A percentile compares a stretch with the other conserved stretches of the same genome.
phyloP scores from a whole-genome alignment of 306 rosid genomes.

The Fragaria vesca region DNA sequence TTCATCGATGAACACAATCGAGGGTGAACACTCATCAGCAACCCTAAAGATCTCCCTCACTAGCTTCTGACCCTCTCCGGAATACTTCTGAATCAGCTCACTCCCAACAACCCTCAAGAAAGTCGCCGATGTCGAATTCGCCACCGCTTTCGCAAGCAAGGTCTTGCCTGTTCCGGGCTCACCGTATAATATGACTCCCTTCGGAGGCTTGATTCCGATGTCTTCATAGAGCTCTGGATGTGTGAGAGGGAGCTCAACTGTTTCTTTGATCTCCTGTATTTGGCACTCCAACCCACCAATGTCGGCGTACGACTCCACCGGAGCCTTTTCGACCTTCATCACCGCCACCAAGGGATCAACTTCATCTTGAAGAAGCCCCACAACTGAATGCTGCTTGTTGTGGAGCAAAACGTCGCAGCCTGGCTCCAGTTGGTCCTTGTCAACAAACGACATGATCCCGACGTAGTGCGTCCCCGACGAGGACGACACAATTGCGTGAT shows the following conservation, averaged over 20 bases:
- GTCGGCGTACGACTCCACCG: slow-evolving; percentile 90
- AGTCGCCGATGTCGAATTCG: slow-evolving; percentile 95
- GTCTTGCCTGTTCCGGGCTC: slow-evolving; percentile 99
- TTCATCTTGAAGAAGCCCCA: slow-evolving; percentile 96
- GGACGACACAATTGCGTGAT: slow-evolving; percentile 92
- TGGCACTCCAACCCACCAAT: slow-evolving; percentile 97
- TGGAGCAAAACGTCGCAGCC: slow-evolving; percentile 94
- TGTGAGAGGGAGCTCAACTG: slow-evolving; percentile 91
- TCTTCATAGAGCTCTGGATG: slow-evolving; percentile 97
- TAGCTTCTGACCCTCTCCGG: slow-evolving; percentile 95
- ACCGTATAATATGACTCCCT: slow-evolving; percentile 88
- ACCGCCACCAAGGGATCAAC: slow-evolving; percentile 87
- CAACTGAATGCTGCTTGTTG: slow-evolving; percentile 90
- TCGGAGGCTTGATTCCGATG: slow-evolving; percentile 97
- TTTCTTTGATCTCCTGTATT: slow-evolving; percentile 94
- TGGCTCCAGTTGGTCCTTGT: slow-evolving; percentile 94
- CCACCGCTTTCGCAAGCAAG: slow-evolving; percentile 95
- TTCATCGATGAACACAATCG: slow-evolving; percentile 95
- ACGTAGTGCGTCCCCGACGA: slow-evolving; percentile 93
- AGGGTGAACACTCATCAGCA: slow-evolving; percentile 93
- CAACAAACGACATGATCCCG: slow-evolving; percentile 85
- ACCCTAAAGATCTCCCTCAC: slow-evolving; percentile 97
- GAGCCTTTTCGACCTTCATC: slow-evolving; percentile 97
- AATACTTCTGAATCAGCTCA: slow-evolving; percentile 90
- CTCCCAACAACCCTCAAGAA: slow-evolving; percentile 97